Evolutionary conservation across 2,329 filamentous ascomycete genomes (phyloP).

Genomic region (Exophiala sp.): DNA sequence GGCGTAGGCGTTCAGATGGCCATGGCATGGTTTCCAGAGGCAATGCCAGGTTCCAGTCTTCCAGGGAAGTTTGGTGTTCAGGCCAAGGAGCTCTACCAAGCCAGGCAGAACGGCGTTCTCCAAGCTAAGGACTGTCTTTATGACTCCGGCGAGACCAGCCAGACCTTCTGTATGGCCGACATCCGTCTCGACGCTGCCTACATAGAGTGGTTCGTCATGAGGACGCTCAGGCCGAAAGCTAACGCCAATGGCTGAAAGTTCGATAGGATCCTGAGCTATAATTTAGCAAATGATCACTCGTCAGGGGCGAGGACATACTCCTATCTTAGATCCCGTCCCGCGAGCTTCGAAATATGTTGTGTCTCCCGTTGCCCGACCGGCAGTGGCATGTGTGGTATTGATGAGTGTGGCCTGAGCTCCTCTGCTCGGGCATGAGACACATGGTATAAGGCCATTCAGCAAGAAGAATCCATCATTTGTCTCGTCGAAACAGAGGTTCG

Average conservation of each 20-base stretch:
- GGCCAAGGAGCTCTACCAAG: conserved; percentile 38
- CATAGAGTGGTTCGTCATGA: conserved; percentile 1
- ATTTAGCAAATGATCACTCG: background rate
- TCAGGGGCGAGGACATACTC: conserved; percentile 34
- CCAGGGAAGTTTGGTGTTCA: conserved; percentile 32
- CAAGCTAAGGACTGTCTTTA: conserved; percentile 14
- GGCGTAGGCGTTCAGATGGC: conserved; percentile 8
- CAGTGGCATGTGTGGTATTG: conserved; percentile 35
- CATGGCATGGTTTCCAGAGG: conserved; percentile 10
- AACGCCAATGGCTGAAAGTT: background rate
- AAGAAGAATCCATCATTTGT: background rate
- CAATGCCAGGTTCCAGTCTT: conserved; percentile 8
- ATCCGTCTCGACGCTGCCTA: conserved; percentile 13
- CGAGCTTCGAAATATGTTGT: background rate
- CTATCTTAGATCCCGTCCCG: conserved; percentile 37
- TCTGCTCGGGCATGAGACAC: conserved; percentile 1
- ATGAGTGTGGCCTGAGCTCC: conserved; percentile 34
- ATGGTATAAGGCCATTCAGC: background rate
- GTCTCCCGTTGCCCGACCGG: conserved; percentile 31
- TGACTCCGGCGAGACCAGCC: conserved; percentile 13
- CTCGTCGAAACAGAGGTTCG: background rate
- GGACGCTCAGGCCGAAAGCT: background rate
- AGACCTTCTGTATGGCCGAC: conserved; percentile 18
- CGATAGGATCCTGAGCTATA: background rate
- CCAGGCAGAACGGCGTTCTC: conserved; percentile 28